Percentiles rank a stretch among this genome's conserved stretches.
These are phyloP conservation scores for Peterozyma toletana DNA, from an alignment of 805 yeast species.

Conservation along the genomic window DNA sequence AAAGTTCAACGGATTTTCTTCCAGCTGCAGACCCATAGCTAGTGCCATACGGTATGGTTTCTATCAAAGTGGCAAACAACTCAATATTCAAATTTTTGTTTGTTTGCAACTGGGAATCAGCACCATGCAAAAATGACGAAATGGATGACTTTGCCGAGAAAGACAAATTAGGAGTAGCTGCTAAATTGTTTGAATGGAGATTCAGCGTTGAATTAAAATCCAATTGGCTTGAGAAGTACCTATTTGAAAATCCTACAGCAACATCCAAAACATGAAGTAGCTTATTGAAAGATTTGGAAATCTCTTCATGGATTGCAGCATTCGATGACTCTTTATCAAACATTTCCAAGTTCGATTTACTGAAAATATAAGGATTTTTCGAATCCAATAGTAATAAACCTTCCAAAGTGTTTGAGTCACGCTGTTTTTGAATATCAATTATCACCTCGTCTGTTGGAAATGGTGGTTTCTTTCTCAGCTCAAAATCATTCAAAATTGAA, in stretches of 20 bases:
- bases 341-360: slow-evolving; percentile 28
- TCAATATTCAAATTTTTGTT: slow-evolving; percentile 25
- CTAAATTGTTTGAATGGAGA: slow-evolving; percentile 3
- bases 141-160: slow-evolving; percentile 6
- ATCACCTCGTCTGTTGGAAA: slow-evolving; percentile 60
- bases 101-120: slow-evolving; percentile 1
- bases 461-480: slow-evolving; percentile 50
- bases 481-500: slow-evolving; percentile 59
- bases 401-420: not conserved
- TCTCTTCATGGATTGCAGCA: slow-evolving; percentile 59
- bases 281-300: slow-evolving; percentile 48
- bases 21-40: slow-evolving; percentile 42
- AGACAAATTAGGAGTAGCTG: slow-evolving; percentile 14
- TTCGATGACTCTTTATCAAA: slow-evolving; percentile 38
- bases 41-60: slow-evolving; percentile 68
- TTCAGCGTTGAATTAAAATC: slow-evolving; percentile 10
- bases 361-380: slow-evolving; percentile 11
- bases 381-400: not conserved
- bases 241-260: slow-evolving; percentile 40
- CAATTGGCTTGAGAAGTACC: slow-evolving; percentile 9
- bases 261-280: slow-evolving; percentile 55
- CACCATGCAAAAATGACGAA: slow-evolving; percentile 6
- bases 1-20: slow-evolving; percentile 61
- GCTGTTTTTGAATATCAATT: not conserved
- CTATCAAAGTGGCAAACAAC: slow-evolving; percentile 62